A percentile compares a stretch with the other conserved stretches of the same genome.
Conservation (phyloP, 129 eudicot genomes). For the Artemisia tridentata region DNA sequence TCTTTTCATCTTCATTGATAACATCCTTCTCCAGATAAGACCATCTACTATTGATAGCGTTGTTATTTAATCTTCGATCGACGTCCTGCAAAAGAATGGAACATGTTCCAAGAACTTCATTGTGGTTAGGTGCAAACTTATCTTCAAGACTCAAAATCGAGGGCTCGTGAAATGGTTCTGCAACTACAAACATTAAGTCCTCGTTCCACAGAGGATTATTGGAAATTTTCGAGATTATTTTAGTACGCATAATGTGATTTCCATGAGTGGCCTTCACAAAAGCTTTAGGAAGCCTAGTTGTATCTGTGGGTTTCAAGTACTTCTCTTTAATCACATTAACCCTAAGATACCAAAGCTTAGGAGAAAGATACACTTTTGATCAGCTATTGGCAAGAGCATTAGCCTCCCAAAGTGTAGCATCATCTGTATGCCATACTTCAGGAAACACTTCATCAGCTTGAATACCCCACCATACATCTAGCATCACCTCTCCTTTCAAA, state of each 20-base stretch:
- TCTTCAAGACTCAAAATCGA: neutral
- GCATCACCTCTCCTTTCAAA: slow-evolving; percentile 40
- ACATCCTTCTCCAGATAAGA: neutral
- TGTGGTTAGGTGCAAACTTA: neutral
- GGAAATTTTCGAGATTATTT: slow-evolving; percentile 29
- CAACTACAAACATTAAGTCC: slow-evolving; percentile 15
- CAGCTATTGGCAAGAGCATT: slow-evolving; percentile 28
- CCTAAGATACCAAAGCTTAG: slow-evolving; percentile 53
- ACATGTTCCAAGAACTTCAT: neutral
- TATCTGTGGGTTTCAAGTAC: slow-evolving; percentile 37
- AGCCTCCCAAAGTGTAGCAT: slow-evolving; percentile 28
- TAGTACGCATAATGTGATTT: slow-evolving; percentile 34
- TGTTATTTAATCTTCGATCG: neutral
- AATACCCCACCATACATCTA: slow-evolving; percentile 48
- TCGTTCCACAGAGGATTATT: slow-evolving; percentile 46
- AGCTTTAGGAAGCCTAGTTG: slow-evolving; percentile 38
- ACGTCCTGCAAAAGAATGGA: neutral
- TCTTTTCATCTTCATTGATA: neutral
- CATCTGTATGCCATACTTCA: slow-evolving; percentile 13
- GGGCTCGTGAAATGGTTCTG: neutral
- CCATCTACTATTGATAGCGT: neutral
- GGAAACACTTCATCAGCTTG: slow-evolving; percentile 60
- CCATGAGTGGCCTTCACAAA: slow-evolving; percentile 43
- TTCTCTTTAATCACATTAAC: slow-evolving; percentile 48
- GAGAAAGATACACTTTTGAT: slow-evolving; percentile 43